Conservation (phyloP, 176 grass and related monocot species). For the Thinopyrum elongatum region DNA sequence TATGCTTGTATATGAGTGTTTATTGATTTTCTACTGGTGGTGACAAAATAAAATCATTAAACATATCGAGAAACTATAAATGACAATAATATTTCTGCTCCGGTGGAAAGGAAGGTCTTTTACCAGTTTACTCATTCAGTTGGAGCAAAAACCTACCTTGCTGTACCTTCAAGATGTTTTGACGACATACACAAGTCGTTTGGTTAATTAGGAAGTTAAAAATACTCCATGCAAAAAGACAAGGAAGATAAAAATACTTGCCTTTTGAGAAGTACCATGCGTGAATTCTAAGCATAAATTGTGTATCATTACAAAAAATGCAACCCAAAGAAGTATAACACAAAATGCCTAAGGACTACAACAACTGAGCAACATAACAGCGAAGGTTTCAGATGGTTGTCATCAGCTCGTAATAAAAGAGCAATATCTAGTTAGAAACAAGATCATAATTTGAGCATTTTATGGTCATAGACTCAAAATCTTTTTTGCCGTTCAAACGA, state of each 20-base stretch:
- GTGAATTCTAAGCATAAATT: not conserved
- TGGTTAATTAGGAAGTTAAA: not conserved
- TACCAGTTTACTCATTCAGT: not conserved
- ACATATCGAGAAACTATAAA: not conserved
- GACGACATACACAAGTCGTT: not conserved
- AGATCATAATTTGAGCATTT: not conserved
- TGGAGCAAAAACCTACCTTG: not conserved
- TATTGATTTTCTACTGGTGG: not conserved
- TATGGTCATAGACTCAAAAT: not conserved
- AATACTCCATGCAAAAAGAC: not conserved
- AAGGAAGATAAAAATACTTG: not conserved
- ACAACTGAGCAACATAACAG: not conserved
- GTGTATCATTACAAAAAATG: not conserved
- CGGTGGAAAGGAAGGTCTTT: not conserved
- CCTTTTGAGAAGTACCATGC: not conserved
- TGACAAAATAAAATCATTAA: not conserved
- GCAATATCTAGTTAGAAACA: not conserved
- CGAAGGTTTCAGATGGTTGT: not conserved
- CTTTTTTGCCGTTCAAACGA: not conserved
- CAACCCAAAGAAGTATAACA: not conserved
- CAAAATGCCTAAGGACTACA: not conserved
- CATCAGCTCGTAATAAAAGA: not conserved
- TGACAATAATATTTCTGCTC: not conserved
- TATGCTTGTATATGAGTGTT: not conserved
- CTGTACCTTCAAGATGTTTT: not conserved